Percentiles rank a stretch among this genome's conserved stretches.
Conservation (phyloP, 2,329 filamentous ascomycete species). For the Pezizomycotina sp. region DNA sequence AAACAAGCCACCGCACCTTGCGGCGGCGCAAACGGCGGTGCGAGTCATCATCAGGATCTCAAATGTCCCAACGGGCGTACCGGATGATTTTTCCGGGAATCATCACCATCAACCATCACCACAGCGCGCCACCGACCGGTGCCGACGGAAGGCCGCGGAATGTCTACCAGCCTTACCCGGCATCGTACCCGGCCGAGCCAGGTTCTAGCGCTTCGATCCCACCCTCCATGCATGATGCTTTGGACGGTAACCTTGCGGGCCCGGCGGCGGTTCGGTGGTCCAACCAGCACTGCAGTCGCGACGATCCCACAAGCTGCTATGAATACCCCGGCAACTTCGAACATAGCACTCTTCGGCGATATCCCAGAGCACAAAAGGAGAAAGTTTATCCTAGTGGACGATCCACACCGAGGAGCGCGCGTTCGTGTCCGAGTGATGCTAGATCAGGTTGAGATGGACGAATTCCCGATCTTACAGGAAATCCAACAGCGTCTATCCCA, state of each 20-base stretch:
- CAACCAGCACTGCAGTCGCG: conserved; percentile 12
- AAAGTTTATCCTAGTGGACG: conserved; percentile 93
- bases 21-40: too few relatives aligned
- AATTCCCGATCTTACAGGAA: conserved; percentile 88
- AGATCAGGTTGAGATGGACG: conserved; percentile 83
- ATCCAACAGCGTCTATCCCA: conserved; percentile 73
- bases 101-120: conserved; percentile 52
- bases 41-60: conserved; percentile 22
- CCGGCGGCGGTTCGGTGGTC: conserved; percentile 24
- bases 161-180: conserved; percentile 54
- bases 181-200: conserved; percentile 44
- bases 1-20: too few relatives aligned
- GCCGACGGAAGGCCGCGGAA: conserved; percentile 58
- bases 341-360: conserved; percentile 63
- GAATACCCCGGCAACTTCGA: conserved; percentile 39
- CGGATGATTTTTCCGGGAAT: conserved; percentile 44
- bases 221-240: conserved; percentile 33
- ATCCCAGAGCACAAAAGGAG: conserved; percentile 79
- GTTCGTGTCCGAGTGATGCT: conserved; percentile 82
- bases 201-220: conserved; percentile 45
- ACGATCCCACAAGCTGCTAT: conserved; percentile 19
- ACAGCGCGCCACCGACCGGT: conserved; percentile 42
- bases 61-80: conserved; percentile 38
- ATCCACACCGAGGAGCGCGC: conserved; percentile 61
- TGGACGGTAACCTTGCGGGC: conserved; percentile 21